Percentiles rank a stretch among this genome's conserved stretches.
These are phyloP conservation scores for Debaryomyces subglobosus DNA, from an alignment of 1,139 yeast genomes.

Conservation along the genomic window DNA sequence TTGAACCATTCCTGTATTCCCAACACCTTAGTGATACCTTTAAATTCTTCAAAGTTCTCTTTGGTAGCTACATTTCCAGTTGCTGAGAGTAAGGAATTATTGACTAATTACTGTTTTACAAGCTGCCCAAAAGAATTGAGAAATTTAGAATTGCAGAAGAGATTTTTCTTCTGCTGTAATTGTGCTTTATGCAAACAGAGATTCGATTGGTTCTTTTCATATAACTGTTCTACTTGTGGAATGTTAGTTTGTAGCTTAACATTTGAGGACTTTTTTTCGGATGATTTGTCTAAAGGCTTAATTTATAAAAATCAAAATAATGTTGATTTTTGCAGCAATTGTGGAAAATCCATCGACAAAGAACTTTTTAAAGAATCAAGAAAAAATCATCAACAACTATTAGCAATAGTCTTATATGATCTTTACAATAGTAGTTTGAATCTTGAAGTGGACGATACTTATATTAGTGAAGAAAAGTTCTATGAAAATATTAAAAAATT, in stretches of 20 bases:
- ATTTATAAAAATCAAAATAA: not conserved
- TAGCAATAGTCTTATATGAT: conserved; percentile 4
- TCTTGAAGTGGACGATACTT: not conserved
- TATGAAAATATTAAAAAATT: conserved; percentile 1
- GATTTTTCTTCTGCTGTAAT: conserved; percentile 36
- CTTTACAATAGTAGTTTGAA: not conserved
- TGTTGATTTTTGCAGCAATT: conserved; percentile 5
- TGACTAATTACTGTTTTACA: conserved; percentile 31
- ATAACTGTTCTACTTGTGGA: conserved; percentile 23
- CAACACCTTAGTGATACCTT: conserved; percentile 27
- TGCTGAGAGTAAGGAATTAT: conserved; percentile 26
- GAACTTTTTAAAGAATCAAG: not conserved
- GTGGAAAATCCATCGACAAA: conserved; percentile 2
- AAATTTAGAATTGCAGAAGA: conserved; percentile 17
- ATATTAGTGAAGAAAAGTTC: not conserved
- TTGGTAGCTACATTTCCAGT: conserved; percentile 25
- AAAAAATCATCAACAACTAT: conserved; percentile 2
- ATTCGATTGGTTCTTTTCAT: conserved; percentile 24
- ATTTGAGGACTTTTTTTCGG: conserved; percentile 1
- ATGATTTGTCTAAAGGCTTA: conserved; percentile 4
- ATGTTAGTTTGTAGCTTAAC: conserved; percentile 5
- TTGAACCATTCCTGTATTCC: conserved; percentile 37
- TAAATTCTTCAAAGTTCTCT: conserved; percentile 14
- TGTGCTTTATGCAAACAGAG: conserved; percentile 29
- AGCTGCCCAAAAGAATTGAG: conserved; percentile 27